Base-by-base conservation (phyloP, 2,329 filamentous ascomycete genomes). In the Cordyceps cateniannulata region DNA sequence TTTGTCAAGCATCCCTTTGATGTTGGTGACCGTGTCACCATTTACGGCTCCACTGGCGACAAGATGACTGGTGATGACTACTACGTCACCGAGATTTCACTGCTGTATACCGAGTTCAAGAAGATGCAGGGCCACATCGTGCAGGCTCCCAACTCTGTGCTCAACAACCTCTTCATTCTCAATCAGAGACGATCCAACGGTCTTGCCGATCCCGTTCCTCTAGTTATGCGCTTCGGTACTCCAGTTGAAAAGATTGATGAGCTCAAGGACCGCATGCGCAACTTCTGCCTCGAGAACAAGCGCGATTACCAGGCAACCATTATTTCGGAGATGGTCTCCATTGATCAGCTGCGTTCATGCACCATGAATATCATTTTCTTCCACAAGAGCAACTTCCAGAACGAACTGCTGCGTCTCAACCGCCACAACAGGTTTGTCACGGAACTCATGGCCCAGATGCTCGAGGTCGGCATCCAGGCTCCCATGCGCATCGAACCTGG, bases 1-100 rank as follows among this genome's bases (percentile, higher is more conserved):
- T 96, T 97, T 68, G 88, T 97, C 75, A 97, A 97, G 78, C 93
- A 98, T 71, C 93, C 93, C 0, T 98, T 97, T 68, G 93, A 98
- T 72, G 93, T 97, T 4, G 93, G 93, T 59, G 93, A 98, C 72
- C 87, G 93, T 68, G 91, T 98, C 7, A 91, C 89, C 1, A 85
- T 98, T 22, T 97, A 97, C 69, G 93, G 93, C 59, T 96, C 92
- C 68, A 91, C 91, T 0, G 93, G 93, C 63, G 82, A 86, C n/a
- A 72, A 81, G 18, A 81, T 91, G 69, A 84, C 82, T 40, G 93
- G 93, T 50, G 93, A 97, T 67, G 93, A 97, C 69, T 98, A 96
- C 75, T 97, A 96, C 66, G 93, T 98, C 59, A 96, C 96, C 59
- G 91, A 96, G 70, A 96, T 98, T 60, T 89, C 91, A 1, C 81